Evolutionary conservation across 2,329 filamentous ascomycete genomes (phyloP), one percentile per base, ranked within the genome.

Genomic region (Trichoderma sp.): DNA sequence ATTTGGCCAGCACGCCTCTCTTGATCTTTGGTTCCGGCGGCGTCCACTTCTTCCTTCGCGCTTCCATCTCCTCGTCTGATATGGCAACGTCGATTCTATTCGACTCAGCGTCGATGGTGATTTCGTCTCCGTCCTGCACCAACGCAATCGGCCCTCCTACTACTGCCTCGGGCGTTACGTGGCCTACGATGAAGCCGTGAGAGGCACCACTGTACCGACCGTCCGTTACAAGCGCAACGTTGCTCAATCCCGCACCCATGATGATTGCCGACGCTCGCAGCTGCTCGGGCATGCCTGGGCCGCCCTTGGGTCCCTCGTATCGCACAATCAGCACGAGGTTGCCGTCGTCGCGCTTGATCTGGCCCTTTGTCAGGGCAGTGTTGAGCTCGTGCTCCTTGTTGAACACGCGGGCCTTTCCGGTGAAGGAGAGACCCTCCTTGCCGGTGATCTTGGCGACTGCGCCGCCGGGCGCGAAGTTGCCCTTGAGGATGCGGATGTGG

Each of bases 391-490:
- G 85, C 80, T 97, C 95, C 76, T 96, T 95, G 80, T 97, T 85
- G 79, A 96, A 98, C 57, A 96, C 92, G 24, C 89, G 86, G 0
- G 93, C 95, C 72, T 88, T 89, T 60, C 95, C 95, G 0, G 86
- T 90, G 80, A 98, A 98, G 14, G 82, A 84, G 7, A 94, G 86
- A 2, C 95, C 95, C 79, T 98, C 95, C 79, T 97, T 97, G 43
- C 95, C 95, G 0, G 95, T 97, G 79, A 98, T 97, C 81, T 98
- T 98, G 70, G 94, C 94, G 1, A 98, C 94, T 0, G 94, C 92
- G 40, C 95, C 95, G 13, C 89, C 91, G 1, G 95, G 95, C 3
- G 94, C 93, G 37, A 97, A 86, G 78, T 97, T 97, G 24, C 95
- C 95, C 70, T 88, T 87, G 4, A 98, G 86, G 70, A 98, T 92